phyloP scores from a whole-genome alignment of 179 eudicot genomes.

The Beta lomatogona region DNA sequence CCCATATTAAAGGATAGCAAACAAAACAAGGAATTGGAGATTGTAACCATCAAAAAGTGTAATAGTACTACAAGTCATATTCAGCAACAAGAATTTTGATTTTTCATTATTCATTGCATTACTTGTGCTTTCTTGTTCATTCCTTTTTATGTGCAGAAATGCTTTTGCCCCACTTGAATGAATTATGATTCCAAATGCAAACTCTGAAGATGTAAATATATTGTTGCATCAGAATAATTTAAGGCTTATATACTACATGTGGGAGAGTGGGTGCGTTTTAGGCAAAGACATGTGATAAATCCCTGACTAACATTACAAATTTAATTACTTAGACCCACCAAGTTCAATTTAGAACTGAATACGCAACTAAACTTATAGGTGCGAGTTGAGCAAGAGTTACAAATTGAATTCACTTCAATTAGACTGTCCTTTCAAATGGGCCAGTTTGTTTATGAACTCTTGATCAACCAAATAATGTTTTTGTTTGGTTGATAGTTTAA shows the following conservation, averaged over 20 bases:
- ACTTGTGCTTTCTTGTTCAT: neutral
- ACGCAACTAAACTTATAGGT: neutral
- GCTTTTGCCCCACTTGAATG: neutral
- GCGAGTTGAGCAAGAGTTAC: neutral
- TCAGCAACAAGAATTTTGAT: conserved; percentile 27
- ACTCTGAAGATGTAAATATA: neutral
- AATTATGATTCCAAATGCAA: neutral
- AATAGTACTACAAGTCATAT: conserved; percentile 24
- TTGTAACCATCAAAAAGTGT: conserved; percentile 34
- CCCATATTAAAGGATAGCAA: conserved; percentile 4
- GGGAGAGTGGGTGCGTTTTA: conserved; percentile 14
- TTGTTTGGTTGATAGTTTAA: too few species aligned
- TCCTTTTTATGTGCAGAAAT: neutral
- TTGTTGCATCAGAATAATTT: neutral
- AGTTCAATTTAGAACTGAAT: neutral
- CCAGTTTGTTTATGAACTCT: too few species aligned
- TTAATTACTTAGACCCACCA: conserved; percentile 26
- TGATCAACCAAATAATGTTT: too few species aligned
- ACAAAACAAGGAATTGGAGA: conserved; percentile 30
- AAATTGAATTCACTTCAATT: neutral
- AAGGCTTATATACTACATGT: conserved; percentile 4
- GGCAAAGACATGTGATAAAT: conserved; percentile 17
- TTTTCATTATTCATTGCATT: conserved; percentile 4
- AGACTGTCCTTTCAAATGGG: neutral
- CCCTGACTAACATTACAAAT: neutral